Percentiles rank a stretch among this genome's conserved stretches.
phyloP scores from a whole-genome alignment of 2,329 filamentous ascomycete genomes.

The Beauveria pseudobassiana region DNA sequence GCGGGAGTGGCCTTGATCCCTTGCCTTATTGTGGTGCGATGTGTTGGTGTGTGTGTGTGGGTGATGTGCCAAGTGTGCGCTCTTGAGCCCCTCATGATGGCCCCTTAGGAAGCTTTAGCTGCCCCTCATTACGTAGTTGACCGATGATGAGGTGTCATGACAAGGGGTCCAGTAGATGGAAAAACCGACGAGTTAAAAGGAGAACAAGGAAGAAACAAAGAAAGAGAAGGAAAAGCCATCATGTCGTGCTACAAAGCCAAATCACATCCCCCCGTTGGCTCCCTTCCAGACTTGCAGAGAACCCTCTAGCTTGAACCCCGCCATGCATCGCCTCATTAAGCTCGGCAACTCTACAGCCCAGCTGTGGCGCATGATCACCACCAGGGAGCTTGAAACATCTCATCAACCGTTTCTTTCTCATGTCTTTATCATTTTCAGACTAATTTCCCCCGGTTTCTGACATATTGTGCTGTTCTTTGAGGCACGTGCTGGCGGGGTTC shows the following conservation, averaged over 20 bases:
- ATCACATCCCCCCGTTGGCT: too few species aligned
- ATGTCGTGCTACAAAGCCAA: neutral
- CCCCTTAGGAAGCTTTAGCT: neutral
- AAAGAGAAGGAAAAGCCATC: neutral
- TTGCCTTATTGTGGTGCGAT: neutral
- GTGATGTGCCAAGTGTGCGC: neutral
- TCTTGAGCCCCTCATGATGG: neutral
- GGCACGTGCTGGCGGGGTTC: neutral
- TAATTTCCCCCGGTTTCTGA: neutral
- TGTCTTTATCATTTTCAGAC: neutral
- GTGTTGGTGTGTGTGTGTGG: neutral
- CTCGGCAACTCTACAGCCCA: neutral
- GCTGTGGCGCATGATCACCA: neutral
- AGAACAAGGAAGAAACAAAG: neutral
- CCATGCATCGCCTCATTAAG: conserved; percentile 1
- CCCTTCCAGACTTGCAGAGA: neutral
- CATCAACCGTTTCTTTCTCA: neutral
- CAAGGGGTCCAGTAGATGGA: neutral
- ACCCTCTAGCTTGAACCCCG: neutral
- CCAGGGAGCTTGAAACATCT: neutral
- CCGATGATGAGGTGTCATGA: neutral
- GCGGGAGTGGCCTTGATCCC: neutral
- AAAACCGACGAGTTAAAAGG: neutral
- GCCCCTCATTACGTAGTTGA: neutral
- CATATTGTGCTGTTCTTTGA: neutral